phyloP scores from a whole-genome alignment of 2,329 filamentous ascomycete genomes.

The Penicillium sp. region DNA sequence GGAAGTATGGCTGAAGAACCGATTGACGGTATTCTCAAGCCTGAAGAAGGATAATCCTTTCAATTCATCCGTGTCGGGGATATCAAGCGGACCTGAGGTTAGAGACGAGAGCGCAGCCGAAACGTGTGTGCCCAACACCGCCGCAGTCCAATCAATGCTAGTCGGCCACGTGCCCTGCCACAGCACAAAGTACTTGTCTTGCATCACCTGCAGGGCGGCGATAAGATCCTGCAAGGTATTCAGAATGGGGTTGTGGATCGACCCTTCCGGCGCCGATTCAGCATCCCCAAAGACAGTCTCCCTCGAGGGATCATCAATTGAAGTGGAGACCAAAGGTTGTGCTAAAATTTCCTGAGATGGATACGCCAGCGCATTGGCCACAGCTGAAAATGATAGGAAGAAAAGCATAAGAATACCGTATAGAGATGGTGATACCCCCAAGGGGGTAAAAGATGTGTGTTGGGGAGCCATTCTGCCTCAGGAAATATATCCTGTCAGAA shows the following conservation, averaged over 20 bases:
- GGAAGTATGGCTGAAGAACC: slow-evolving; percentile 73
- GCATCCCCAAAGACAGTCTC: slow-evolving; percentile 11
- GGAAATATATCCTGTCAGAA: slow-evolving; percentile 6
- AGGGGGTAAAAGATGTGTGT: slow-evolving; percentile 7
- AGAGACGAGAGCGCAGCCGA: slow-evolving; percentile 71
- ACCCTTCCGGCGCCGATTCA: slow-evolving; percentile 1
- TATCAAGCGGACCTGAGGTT: slow-evolving; percentile 53
- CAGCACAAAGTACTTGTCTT: slow-evolving; percentile 71
- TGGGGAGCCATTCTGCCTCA: slow-evolving; percentile 18
- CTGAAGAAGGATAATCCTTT: slow-evolving; percentile 40
- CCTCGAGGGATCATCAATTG: slow-evolving; percentile 3
- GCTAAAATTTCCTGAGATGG: slow-evolving; percentile 27
- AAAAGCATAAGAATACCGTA: slow-evolving; percentile 23
- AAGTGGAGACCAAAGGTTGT: neutral
- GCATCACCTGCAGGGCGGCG: slow-evolving; percentile 69
- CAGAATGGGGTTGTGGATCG: slow-evolving; percentile 19
- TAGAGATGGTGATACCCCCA: slow-evolving; percentile 13
- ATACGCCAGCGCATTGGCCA: slow-evolving; percentile 32
- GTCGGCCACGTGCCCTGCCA: slow-evolving; percentile 80
- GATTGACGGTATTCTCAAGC: slow-evolving; percentile 76
- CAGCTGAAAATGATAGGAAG: slow-evolving; percentile 21
- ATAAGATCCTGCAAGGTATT: slow-evolving; percentile 48
- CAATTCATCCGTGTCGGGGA: slow-evolving; percentile 23
- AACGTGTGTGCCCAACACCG: slow-evolving; percentile 76
- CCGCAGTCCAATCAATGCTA: slow-evolving; percentile 90